These are phyloP conservation scores for Diversispora epigaea DNA, from an alignment of 192 early-diverging fungal genomes.

Conservation along the genomic window DNA sequence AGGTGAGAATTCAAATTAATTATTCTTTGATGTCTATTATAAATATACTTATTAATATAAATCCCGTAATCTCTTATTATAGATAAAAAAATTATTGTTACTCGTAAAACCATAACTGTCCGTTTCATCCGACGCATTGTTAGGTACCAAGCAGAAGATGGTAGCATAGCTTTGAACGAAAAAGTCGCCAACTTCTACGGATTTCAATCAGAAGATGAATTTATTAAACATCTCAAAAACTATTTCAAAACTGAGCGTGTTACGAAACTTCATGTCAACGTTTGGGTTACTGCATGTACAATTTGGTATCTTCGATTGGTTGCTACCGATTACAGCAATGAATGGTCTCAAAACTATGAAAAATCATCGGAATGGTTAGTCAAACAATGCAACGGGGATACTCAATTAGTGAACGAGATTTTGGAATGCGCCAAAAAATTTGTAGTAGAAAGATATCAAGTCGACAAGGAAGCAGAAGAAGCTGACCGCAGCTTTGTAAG, in stretches of 20 bases:
- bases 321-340: not conserved
- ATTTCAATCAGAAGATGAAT: not conserved
- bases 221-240: conserved; percentile 1
- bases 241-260: conserved; percentile 12
- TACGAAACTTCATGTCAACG: not conserved
- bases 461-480: not conserved
- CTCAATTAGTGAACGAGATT: conserved; percentile 7
- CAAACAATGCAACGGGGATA: conserved; percentile 13
- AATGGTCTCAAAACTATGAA: conserved; percentile 8
- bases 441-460: conserved; percentile 18
- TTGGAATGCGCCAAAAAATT: conserved; percentile 23
- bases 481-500: conserved; percentile 1
- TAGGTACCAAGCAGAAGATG: not conserved
- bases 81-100: not conserved
- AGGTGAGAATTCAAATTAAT: not conserved
- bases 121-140: not conserved
- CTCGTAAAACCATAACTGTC: conserved; percentile 7
- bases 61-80: not conserved
- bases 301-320: conserved; percentile 24
- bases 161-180: not conserved
- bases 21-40: not conserved
- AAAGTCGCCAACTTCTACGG: conserved; percentile 10
- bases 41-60: not conserved
- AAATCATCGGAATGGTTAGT: conserved; percentile 10
- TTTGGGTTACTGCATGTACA: conserved; percentile 13